A percentile compares a stretch with the other conserved stretches of the same genome.
Evolutionary conservation across 805 yeast genomes (phyloP).

Genomic region (Ogataea nitratoaversa): DNA sequence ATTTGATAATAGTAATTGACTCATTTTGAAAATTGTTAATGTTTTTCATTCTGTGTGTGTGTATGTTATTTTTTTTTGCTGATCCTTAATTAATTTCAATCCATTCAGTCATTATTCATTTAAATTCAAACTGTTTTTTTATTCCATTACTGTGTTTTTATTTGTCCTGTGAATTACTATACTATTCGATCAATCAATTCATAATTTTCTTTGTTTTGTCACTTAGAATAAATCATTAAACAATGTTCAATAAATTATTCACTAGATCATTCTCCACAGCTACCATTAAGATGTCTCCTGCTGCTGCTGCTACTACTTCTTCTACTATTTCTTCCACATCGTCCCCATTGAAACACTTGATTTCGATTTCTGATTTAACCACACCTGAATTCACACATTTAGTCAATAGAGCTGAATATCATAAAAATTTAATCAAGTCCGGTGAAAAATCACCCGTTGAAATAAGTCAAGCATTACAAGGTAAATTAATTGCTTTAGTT

Average conservation of each 20-base stretch:
- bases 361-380: slow-evolving; percentile 75
- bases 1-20: no score
- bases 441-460: slow-evolving; percentile 40
- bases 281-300: slow-evolving; percentile 12
- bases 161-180: no score
- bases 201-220: background rate
- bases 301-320: background rate
- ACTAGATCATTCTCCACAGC: slow-evolving; percentile 30
- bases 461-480: slow-evolving; percentile 52
- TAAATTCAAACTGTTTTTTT: no score
- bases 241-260: slow-evolving; percentile 11
- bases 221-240: background rate
- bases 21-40: no score
- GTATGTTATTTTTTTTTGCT: no score
- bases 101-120: no score
- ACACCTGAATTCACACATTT: slow-evolving; percentile 66
- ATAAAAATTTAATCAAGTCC: slow-evolving; percentile 58
- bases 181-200: no score
- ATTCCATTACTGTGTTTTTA: no score
- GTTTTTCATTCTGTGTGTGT: no score
- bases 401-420: slow-evolving; percentile 67
- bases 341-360: slow-evolving; percentile 57
- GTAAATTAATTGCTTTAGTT: slow-evolving; percentile 77
- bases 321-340: background rate
- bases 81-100: no score